Evolutionary conservation across 2,329 filamentous ascomycete genomes (phyloP), one percentile per base, ranked within the genome.

Genomic region (Amphichorda felina): DNA sequence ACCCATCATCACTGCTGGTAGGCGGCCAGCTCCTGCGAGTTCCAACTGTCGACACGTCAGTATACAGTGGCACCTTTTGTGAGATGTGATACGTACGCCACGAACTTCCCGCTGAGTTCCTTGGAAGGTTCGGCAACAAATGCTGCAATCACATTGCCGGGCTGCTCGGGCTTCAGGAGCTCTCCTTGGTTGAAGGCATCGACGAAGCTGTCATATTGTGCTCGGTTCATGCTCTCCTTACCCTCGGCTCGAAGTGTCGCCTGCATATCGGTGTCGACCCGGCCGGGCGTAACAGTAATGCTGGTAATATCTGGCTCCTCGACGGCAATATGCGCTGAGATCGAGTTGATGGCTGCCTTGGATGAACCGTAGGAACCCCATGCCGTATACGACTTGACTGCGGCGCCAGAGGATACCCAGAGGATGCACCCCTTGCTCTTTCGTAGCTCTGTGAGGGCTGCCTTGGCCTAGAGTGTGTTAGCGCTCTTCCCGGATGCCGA

Each of bases 181-280:
- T 71, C 72, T 11, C 87, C 87, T 5, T 72, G 68, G 43, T 76
- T 70, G 51, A 87, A 80, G 13, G 82, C 68, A 1, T 72, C 64
- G 10, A 74, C 64, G 48, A 96, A 96, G 19, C 61, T 65, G 7
- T 70, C 64, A 54, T 91, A 81, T 39, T 76, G 71, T 6, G 60
- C 52, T 36, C 63, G 53, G 34, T 64, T 50, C 72, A 77, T 77
- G 36, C 54, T 56, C 2, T 53, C 50, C 26, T 59, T 55, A 30
- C 67, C 71, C 4, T 59, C 53, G 32, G 87, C 78, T 34, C 91
- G 68, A 38, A 98, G 72, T 38, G 82, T 72, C n/a, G 69, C 69
- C 55, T 94, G 88, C 88, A 95, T 95, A 35, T 80, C 80, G 0
- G 88, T 95, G 50, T 94, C 82, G 7, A 93, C 81, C 31, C 83